Percentiles rank a stretch among this genome's conserved stretches.
phyloP scores from a whole-genome alignment of 208 protist species.

The Acanthamoeba comandoni region DNA sequence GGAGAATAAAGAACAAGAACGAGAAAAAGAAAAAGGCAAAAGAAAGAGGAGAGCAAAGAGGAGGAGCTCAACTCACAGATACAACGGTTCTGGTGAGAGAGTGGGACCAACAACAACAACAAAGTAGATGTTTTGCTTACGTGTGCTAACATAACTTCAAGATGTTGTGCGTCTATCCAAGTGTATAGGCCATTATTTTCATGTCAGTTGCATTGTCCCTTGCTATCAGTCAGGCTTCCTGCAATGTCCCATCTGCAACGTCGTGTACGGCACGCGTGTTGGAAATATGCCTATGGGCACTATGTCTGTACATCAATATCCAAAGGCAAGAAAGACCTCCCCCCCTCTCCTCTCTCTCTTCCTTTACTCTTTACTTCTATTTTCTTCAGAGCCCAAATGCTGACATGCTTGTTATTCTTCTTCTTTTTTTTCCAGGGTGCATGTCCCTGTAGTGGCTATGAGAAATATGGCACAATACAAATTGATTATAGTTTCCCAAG shows the following conservation, averaged over 20 bases:
- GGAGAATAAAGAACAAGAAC: not conserved
- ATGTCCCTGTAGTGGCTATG: slow-evolving; percentile 12
- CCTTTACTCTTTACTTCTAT: not conserved
- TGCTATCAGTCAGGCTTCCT: slow-evolving; percentile 61
- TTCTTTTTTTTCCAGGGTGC: not conserved
- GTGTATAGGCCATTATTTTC: slow-evolving; percentile 57
- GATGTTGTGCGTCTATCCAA: slow-evolving; percentile 14
- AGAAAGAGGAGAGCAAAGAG: not conserved
- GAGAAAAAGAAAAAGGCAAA: slow-evolving; percentile 3
- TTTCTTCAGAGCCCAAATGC: not conserved
- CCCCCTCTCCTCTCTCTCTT: not conserved
- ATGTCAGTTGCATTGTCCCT: slow-evolving; percentile 51
- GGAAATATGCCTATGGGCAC: slow-evolving; percentile 55
- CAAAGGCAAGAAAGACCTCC: not conserved
- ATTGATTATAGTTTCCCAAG: slow-evolving; percentile 43
- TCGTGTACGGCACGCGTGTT: slow-evolving; percentile 43
- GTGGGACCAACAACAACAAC: too few relatives aligned
- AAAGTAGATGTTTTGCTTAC: too few relatives aligned
- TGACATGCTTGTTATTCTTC: not conserved
- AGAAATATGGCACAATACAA: slow-evolving; percentile 31
- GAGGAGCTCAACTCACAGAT: too few relatives aligned
- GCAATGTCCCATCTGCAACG: slow-evolving; percentile 63
- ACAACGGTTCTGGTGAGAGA: too few relatives aligned
- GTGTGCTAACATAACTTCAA: too few relatives aligned
- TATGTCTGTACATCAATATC: slow-evolving; percentile 15